Evolutionary conservation across 148 eudicot genomes (phyloP).

Genomic region (Agrostemma githago): DNA sequence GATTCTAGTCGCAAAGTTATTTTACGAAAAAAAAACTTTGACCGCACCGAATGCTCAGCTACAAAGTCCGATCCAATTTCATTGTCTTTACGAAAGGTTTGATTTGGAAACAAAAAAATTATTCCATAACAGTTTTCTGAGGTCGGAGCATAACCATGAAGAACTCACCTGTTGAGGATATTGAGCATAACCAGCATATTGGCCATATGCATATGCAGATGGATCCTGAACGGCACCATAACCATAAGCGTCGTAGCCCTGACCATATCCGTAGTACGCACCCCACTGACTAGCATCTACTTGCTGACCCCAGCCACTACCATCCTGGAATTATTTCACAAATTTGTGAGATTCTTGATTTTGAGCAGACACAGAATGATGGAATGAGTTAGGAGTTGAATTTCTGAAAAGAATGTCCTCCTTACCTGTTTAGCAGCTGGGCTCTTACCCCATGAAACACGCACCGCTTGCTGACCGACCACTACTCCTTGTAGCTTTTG

Average conservation of each 20-base stretch:
- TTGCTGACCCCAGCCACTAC: conserved; percentile 76
- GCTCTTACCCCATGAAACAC: conserved; percentile 88
- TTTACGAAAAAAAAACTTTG: no score
- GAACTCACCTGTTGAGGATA: conserved; percentile 79
- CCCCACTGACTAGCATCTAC: conserved; percentile 83
- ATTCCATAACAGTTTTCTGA: no score
- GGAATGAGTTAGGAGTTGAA: background rate
- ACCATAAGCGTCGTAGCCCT: conserved; percentile 89
- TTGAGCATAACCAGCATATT: conserved; percentile 77
- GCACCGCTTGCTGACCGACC: conserved; percentile 87
- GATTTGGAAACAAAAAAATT: no score
- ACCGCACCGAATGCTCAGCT: no score
- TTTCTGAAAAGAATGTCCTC: background rate
- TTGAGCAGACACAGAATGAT: conserved; percentile 3
- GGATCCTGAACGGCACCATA: conserved; percentile 91
- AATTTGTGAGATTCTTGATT: background rate
- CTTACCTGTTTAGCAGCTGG: conserved; percentile 78
- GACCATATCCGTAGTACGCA: conserved; percentile 91
- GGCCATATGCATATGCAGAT: conserved; percentile 71
- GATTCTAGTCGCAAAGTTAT: no score
- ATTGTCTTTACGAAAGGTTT: no score
- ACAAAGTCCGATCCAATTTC: no score
- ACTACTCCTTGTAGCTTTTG: conserved; percentile 79
- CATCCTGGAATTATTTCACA: conserved; percentile 40
- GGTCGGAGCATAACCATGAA: no score